Conservation (phyloP, 495 filamentous ascomycete genomes). For the Hypoxylon intermedium region DNA sequence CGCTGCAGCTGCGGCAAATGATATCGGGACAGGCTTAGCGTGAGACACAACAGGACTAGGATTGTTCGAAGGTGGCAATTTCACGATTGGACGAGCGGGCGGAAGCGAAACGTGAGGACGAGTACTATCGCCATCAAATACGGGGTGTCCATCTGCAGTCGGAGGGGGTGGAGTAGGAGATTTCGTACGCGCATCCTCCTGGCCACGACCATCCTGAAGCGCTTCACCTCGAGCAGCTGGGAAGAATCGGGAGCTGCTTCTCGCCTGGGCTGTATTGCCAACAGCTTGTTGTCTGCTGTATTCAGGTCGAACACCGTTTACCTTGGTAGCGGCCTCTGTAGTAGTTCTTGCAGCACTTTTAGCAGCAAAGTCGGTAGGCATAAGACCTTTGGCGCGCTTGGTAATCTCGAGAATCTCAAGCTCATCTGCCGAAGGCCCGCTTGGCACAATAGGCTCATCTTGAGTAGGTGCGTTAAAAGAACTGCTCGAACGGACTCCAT, state of each 20-base stretch:
- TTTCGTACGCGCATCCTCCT: slow-evolving; percentile 42
- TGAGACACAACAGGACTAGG: slow-evolving; percentile 45
- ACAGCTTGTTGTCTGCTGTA: slow-evolving; percentile 45
- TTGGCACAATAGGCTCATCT: not conserved
- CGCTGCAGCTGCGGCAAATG: slow-evolving; percentile 61
- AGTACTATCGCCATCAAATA: slow-evolving; percentile 67
- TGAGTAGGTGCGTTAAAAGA: not conserved
- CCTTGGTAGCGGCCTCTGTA: slow-evolving; percentile 3
- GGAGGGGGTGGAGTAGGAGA: slow-evolving; percentile 76
- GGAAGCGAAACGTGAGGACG: slow-evolving; percentile 75
- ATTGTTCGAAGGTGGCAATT: slow-evolving; percentile 65
- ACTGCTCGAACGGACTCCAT: slow-evolving; percentile 2
- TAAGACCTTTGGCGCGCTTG: slow-evolving; percentile 15
- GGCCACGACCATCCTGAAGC: slow-evolving; percentile 1
- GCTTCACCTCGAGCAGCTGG: slow-evolving; percentile 49
- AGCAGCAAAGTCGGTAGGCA: slow-evolving; percentile 19
- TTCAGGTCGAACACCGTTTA: slow-evolving; percentile 41
- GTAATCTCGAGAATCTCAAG: not conserved
- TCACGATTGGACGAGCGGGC: slow-evolving; percentile 70
- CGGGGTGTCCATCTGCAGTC: slow-evolving; percentile 73
- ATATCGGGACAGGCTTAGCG: slow-evolving; percentile 54
- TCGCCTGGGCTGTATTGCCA: slow-evolving; percentile 43
- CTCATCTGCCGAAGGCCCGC: not conserved
- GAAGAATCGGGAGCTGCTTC: slow-evolving; percentile 74
- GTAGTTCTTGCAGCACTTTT: slow-evolving; percentile 1